Evolutionary conservation across 208 protist genomes (phyloP), one percentile per base, ranked within the genome.

Genomic region (Acanthamoeba royreba): DNA sequence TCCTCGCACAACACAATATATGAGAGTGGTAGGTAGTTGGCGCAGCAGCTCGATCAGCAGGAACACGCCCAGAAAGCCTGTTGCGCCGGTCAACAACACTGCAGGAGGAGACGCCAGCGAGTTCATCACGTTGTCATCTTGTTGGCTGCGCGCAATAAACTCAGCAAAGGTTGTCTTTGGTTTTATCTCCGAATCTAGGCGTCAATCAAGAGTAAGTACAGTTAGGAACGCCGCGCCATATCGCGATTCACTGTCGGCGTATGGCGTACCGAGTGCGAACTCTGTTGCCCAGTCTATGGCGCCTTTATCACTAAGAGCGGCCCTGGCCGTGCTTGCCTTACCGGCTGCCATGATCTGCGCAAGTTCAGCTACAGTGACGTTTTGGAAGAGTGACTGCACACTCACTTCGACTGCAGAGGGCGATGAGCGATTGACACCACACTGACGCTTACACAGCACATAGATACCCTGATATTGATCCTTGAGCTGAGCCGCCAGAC

Each of bases 11-110:
- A 92, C 40, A 55, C 86, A 92, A 22, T 52, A 35, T 9, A 92
- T 28, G n/a, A n/a, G n/a, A 4, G 53, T 72, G 61, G 53, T 61
- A n/a, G 2, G 2, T 1, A 38, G 43, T 25, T 92, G 87, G 4
- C 13, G 28, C 11, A 92, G 58, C 19, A 92, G 53, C 43, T 92
- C 87, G 35, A 42, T 0, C 61, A 79, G 13, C 15, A 92, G 61
- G 28, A 22, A 79, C 33, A 28, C 61, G 43, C 87, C 87, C 2
- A 92, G 87, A 45, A 92, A 92, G 17, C 87, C 87, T 22, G 87
- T 92, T 2, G 58, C 61, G 43, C 87, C 87, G 0, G 87, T 92
- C 42, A 92, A n/a, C 58, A 92, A 45, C 40, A 66, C 55, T 35
- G 15, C 33, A 9, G 45, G 2, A 47, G 81, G 0, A 2, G 45